phyloP scores from a whole-genome alignment of 371 early-diverging fungal genomes.

The Massospora cicadina region DNA sequence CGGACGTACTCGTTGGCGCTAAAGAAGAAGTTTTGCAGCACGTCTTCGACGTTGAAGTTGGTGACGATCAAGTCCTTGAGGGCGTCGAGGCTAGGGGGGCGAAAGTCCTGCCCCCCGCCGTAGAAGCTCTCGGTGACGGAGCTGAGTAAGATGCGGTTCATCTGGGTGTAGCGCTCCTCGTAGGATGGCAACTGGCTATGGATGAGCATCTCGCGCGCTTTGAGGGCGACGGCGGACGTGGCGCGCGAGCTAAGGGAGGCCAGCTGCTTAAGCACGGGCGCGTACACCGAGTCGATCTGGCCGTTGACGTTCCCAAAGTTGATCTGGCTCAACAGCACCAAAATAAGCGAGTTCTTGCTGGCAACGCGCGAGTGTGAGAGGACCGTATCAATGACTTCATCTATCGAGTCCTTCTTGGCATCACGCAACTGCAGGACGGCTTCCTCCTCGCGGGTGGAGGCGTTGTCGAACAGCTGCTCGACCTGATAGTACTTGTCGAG shows the following conservation, averaged over 20 bases:
- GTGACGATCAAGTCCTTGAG: conserved; percentile 80
- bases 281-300: conserved; percentile 50
- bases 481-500: conserved; percentile 70
- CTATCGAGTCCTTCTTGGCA: conserved; percentile 61
- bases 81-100: conserved; percentile 57
- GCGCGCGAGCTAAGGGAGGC: conserved; percentile 59
- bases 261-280: conserved; percentile 58
- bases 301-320: conserved; percentile 38
- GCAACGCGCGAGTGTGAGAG: conserved; percentile 69
- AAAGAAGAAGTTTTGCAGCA: conserved; percentile 86
- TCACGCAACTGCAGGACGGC: conserved; percentile 70
- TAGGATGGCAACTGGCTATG: conserved; percentile 82
- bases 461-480: conserved; percentile 61
- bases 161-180: conserved; percentile 70
- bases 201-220: conserved; percentile 84
- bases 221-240: conserved; percentile 74
- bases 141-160: conserved; percentile 60
- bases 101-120: conserved; percentile 45
- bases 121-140: conserved; percentile 65
- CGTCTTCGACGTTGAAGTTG: conserved; percentile 89
- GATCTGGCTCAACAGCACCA: conserved; percentile 60
- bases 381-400: conserved; percentile 50
- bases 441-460: conserved; percentile 62
- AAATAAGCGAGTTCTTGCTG: conserved; percentile 56
- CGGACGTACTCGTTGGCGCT: conserved; percentile 58